A percentile compares a stretch with the other conserved stretches of the same genome.
phyloP scores from a whole-genome alignment of 495 filamentous ascomycete species.

The Lasiosphaeris hirsuta region DNA sequence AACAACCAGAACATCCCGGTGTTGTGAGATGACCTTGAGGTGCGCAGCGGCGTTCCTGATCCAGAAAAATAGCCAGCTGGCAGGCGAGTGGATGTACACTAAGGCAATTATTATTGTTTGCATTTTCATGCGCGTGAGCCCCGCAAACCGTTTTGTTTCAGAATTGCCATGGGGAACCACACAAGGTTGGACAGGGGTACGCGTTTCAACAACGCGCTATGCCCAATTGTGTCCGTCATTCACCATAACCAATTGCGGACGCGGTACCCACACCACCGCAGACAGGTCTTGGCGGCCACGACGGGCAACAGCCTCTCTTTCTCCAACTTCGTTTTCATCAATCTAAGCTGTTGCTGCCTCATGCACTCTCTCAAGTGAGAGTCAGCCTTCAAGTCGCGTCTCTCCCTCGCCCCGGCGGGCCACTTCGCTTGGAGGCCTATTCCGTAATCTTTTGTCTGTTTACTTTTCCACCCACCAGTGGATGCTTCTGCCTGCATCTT shows the following conservation, averaged over 20 bases:
- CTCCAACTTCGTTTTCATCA: neutral
- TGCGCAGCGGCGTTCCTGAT: too few relatives aligned
- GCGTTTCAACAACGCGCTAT: conserved; percentile 17
- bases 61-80: neutral
- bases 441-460: too few relatives aligned
- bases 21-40: too few relatives aligned
- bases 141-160: conserved; percentile 33
- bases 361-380: too few relatives aligned
- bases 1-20: too few relatives aligned
- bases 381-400: too few relatives aligned
- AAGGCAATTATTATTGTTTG: conserved; percentile 1
- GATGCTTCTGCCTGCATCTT: too few relatives aligned
- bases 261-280: neutral
- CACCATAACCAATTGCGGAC: neutral
- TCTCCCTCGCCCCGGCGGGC: too few relatives aligned
- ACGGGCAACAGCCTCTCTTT: neutral
- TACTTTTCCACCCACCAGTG: too few relatives aligned
- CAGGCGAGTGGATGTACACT: neutral
- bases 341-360: neutral
- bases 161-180: conserved; percentile 14
- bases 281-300: conserved; percentile 4
- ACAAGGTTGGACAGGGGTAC: conserved; percentile 2
- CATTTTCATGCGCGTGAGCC: conserved; percentile 16
- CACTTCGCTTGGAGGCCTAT: too few relatives aligned
- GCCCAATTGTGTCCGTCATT: neutral